phyloP scores from a whole-genome alignment of 1,139 yeast species.

The Kodamaea sp. region DNA sequence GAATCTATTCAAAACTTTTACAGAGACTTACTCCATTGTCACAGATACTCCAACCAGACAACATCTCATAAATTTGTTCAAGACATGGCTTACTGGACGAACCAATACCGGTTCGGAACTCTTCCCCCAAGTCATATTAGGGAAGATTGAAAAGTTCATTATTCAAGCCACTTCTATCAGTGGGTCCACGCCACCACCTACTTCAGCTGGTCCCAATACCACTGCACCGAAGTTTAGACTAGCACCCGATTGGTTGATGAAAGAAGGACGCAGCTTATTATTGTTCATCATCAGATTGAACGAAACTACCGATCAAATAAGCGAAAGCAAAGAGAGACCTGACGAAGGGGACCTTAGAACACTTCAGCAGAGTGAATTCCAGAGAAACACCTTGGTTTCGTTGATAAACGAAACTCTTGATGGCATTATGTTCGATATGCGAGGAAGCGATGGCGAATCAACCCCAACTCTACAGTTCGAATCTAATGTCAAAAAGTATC shows the following conservation, averaged over 20 bases:
- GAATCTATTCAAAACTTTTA: slow-evolving; percentile 35
- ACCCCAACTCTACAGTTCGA: slow-evolving; percentile 9
- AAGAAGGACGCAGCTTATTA: slow-evolving; percentile 23
- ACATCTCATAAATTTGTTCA: slow-evolving; percentile 39
- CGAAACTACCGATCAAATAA: slow-evolving; percentile 6
- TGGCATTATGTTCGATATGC: slow-evolving; percentile 15
- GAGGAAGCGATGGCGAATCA: slow-evolving; percentile 17
- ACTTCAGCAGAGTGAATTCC: slow-evolving; percentile 18
- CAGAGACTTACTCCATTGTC: slow-evolving; percentile 41
- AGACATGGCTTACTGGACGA: slow-evolving; percentile 39
- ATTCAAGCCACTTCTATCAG: slow-evolving; percentile 37
- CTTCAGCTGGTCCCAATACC: slow-evolving; percentile 3
- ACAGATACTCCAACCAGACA: slow-evolving; percentile 42
- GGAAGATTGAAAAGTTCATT: slow-evolving; percentile 41
- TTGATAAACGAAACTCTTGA: slow-evolving; percentile 38
- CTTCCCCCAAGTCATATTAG: slow-evolving; percentile 32
- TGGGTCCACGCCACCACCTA: slow-evolving; percentile 11
- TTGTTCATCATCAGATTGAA: slow-evolving; percentile 23
- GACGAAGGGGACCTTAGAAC: slow-evolving; percentile 11
- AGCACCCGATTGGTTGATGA: slow-evolving; percentile 22
- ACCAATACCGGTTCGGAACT: slow-evolving; percentile 37
- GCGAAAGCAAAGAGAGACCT: background rate
- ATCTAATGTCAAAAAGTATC: slow-evolving; percentile 26
- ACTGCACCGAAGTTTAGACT: slow-evolving; percentile 5
- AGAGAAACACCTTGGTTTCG: slow-evolving; percentile 33